Percentiles rank a stretch among this genome's conserved stretches.
Evolutionary conservation across 108 stramenopile genomes (phyloP).

Genomic region (Pseudonitzschia multiseries): DNA sequence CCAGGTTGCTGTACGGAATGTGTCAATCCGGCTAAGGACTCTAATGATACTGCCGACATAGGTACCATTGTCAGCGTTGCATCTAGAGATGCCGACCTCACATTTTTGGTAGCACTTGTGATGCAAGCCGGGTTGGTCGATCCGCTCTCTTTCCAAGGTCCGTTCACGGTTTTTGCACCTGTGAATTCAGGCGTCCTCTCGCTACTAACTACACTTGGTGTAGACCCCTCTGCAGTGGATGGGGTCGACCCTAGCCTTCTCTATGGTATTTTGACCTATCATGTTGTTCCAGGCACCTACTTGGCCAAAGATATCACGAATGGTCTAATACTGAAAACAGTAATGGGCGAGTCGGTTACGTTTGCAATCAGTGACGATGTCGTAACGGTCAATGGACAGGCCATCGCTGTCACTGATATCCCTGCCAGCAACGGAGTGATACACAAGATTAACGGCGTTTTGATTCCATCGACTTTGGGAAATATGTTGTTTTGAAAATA

Average conservation of each 20-base stretch:
- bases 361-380: constrained; percentile 21
- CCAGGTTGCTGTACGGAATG: constrained; percentile 45
- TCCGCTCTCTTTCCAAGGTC: constrained; percentile 39
- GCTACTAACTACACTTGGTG: not conserved
- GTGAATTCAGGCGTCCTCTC: constrained; percentile 46
- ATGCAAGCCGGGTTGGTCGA: constrained; percentile 31
- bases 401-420: constrained; percentile 20
- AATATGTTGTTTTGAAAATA: not conserved
- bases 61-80: constrained; percentile 17
- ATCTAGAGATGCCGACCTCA: not conserved
- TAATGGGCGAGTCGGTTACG: constrained; percentile 6
- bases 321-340: constrained; percentile 17
- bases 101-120: constrained; percentile 12
- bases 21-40: not conserved
- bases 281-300: constrained; percentile 32
- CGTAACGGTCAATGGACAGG: constrained; percentile 5
- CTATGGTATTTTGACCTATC: constrained; percentile 36
- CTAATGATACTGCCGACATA: not conserved
- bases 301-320: constrained; percentile 3
- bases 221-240: not conserved
- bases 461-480: constrained; percentile 17
- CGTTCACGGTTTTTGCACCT: constrained; percentile 38
- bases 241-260: not conserved
- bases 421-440: constrained; percentile 43
- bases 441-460: constrained; percentile 40